A percentile compares a stretch with the other conserved stretches of the same genome.
These are phyloP conservation scores for Thelonectria discophora DNA, from an alignment of 2,329 filamentous ascomycete genomes.

Conservation along the genomic window DNA sequence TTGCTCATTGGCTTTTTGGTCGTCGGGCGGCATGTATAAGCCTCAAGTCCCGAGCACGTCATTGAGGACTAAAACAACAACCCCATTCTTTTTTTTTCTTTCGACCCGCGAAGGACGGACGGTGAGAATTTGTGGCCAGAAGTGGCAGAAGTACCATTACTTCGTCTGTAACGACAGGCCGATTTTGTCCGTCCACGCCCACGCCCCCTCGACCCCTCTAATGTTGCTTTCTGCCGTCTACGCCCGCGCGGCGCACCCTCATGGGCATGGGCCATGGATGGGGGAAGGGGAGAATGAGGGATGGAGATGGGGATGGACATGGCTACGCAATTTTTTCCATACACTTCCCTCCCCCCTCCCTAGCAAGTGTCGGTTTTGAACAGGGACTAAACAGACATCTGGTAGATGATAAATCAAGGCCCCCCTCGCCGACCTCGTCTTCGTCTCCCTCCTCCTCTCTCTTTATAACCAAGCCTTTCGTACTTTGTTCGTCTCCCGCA, in stretches of 20 bases:
- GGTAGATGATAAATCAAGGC: constrained; percentile 37
- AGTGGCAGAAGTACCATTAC: constrained; percentile 1
- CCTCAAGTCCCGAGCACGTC: constrained; percentile 48
- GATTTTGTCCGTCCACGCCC: constrained; percentile 23
- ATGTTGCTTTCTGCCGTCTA: constrained; percentile 4
- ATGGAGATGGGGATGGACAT: constrained; percentile 23
- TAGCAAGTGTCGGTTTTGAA: constrained; percentile 28
- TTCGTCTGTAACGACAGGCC: constrained; percentile 1
- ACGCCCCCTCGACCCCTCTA: background rate
- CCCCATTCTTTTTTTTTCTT: constrained; percentile 38
- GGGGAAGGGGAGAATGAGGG: background rate
- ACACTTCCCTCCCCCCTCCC: constrained; percentile 24
- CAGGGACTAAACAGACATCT: constrained; percentile 31
- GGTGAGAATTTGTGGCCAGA: constrained; percentile 19
- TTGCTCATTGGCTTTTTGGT: constrained; percentile 39
- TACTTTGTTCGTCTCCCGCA: background rate
- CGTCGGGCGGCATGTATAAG: constrained; percentile 43
- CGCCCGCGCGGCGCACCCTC: constrained; percentile 12
- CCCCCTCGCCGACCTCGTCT: constrained; percentile 18
- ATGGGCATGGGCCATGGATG: constrained; percentile 4
- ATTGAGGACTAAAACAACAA: constrained; percentile 43
- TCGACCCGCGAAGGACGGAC: background rate
- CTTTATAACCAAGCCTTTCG: constrained; percentile 10
- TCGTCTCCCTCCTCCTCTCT: constrained; percentile 14
- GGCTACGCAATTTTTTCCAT: constrained; percentile 39